Evolutionary conservation across 2,329 filamentous ascomycete species (phyloP).

Genomic region (Fonsecaea pedrosoi): DNA sequence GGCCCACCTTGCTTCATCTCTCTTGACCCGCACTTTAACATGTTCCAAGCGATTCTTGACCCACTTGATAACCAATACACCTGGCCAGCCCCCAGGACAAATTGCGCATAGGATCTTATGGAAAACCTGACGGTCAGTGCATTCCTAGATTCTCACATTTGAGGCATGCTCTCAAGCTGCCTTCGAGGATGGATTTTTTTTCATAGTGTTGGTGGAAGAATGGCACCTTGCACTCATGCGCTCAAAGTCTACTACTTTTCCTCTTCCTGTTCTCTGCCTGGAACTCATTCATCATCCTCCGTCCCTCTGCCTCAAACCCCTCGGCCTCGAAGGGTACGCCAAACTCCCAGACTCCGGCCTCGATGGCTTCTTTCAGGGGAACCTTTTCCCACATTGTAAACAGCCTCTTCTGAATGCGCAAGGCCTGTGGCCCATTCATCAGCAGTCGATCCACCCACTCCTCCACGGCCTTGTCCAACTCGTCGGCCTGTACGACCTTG

Average conservation of each 20-base stretch:
- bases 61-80: too few species aligned
- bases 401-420: conserved; percentile 46
- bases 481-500: conserved; percentile 42
- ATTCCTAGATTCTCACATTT: too few species aligned
- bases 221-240: too few species aligned
- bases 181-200: background rate
- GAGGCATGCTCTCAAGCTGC: too few species aligned
- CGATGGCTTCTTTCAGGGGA: conserved; percentile 35
- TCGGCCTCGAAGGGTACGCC: conserved; percentile 28
- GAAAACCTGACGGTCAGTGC: too few species aligned
- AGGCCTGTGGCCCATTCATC: conserved; percentile 44
- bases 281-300: conserved; percentile 25
- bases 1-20: too few species aligned
- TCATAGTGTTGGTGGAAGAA: background rate
- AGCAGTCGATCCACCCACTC: conserved; percentile 44
- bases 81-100: too few species aligned
- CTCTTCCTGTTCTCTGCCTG: background rate
- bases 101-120: too few species aligned
- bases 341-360: conserved; percentile 41
- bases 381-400: conserved; percentile 33
- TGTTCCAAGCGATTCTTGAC: too few species aligned
- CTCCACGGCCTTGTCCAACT: conserved; percentile 44
- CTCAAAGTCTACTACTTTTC: conserved; percentile 16
- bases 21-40: too few species aligned
- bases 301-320: conserved; percentile 17